Base-by-base conservation (phyloP, 371 early-diverging fungal species). In the Apophysomyces ossiformis region DNA sequence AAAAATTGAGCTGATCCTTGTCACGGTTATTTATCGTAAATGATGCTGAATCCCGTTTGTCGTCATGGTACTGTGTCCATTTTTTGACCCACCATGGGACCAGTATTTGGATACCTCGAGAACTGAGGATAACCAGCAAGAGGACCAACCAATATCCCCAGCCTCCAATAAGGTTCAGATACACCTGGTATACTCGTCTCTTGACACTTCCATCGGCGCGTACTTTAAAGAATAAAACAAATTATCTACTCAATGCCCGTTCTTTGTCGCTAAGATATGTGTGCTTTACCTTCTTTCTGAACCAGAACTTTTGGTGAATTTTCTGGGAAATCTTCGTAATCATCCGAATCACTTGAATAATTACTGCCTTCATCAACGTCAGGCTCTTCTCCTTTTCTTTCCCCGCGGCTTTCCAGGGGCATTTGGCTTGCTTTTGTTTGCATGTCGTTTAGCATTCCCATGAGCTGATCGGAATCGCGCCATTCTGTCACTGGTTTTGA, bases 151-250 rank as follows among this genome's bases (percentile, higher is more conserved):
- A 87, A 36, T 82, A 78, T 37, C 74, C 26, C 6, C 75, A 50
- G 0, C 76, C 77, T 4, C 87, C 87, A 12, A 76, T 79, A 38
- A 82, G 70, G 16, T 66, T 59, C 2, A 77, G 57, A 60, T 85
- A 87, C 18, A 81, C 67, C 35, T 58, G 57, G 60, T 85, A 87
- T 37, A 83, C 68, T 32, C 77, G 66, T 50, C 68, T 56, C 37
- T 82, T 84, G 45, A 87, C 82, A 61, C 75, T 76, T 56, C 87
- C 87, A 35, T 74, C 75, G 5, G 75, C 76, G 18, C 83, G 78
- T 0, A 75, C 73, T 67, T 39, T 13, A 0, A 32, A 54, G 26
- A 35, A 36, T 11, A 61, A 32, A 8, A 18, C 37, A 32, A 9
- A 35, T 18, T 26, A 50, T 18, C 9, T 7, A 9, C 9, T 45